Evolutionary conservation across 352 stramenopile genomes (phyloP).

Genomic region (Pythium scleroteichum): DNA sequence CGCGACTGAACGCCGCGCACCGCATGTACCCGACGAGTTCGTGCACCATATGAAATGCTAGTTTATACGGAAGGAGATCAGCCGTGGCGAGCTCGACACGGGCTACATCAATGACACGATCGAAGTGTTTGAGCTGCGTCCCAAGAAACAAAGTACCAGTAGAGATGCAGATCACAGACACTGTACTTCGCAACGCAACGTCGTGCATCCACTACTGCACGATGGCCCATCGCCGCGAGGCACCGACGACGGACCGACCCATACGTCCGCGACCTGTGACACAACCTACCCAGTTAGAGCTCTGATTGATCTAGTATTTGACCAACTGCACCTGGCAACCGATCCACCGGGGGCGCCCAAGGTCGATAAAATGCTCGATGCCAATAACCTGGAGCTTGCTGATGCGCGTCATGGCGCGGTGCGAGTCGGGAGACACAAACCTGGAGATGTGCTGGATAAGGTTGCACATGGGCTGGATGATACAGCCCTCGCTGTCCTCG

Average conservation of each 20-base stretch:
- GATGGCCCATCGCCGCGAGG: slow-evolving; percentile 22
- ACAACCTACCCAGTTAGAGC: slow-evolving; percentile 51
- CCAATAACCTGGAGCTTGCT: slow-evolving; percentile 69
- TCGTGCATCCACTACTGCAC: slow-evolving; percentile 40
- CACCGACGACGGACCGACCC: slow-evolving; percentile 30
- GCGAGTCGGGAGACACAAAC: slow-evolving; percentile 78
- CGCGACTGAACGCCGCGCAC: slow-evolving; percentile 71
- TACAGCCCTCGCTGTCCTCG: slow-evolving; percentile 63
- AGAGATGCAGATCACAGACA: slow-evolving; percentile 64
- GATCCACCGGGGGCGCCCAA: slow-evolving; percentile 49
- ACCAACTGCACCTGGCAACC: slow-evolving; percentile 63
- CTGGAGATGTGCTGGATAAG: slow-evolving; percentile 91
- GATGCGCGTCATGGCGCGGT: slow-evolving; percentile 62
- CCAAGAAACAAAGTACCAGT: slow-evolving; percentile 72
- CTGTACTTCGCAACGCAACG: slow-evolving; percentile 48
- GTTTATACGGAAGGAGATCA: slow-evolving; percentile 74
- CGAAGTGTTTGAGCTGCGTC: slow-evolving; percentile 76
- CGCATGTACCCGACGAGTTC: slow-evolving; percentile 66
- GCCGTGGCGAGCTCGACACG: slow-evolving; percentile 53
- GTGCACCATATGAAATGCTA: slow-evolving; percentile 63
- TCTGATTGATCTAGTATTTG: slow-evolving; percentile 27
- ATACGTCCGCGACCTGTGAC: slow-evolving; percentile 70
- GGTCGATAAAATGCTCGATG: slow-evolving; percentile 63
- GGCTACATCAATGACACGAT: slow-evolving; percentile 76
- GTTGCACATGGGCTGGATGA: slow-evolving; percentile 90